Conservation (phyloP, 2,329 filamentous ascomycete species). For the Alternaria sp. region DNA sequence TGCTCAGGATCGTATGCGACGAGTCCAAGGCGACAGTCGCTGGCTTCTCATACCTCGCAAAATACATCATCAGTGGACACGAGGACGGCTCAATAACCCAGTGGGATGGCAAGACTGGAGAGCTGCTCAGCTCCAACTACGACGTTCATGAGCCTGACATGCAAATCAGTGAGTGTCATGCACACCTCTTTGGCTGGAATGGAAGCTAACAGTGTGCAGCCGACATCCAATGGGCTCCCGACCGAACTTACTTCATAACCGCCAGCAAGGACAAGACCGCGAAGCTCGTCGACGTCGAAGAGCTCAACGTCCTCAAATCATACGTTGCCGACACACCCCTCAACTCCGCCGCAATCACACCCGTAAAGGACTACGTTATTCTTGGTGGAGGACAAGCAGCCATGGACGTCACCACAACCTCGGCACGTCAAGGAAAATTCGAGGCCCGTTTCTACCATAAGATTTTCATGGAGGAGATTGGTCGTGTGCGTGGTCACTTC, state of each 20-base stretch:
- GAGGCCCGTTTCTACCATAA: conserved; percentile 99
- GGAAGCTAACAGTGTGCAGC: conserved; percentile 73
- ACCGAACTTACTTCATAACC: conserved; percentile 98
- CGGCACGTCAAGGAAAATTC: conserved; percentile 95
- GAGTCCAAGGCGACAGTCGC: conserved; percentile 96
- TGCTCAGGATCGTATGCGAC: conserved; percentile 84
- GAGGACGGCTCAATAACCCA: conserved; percentile 92
- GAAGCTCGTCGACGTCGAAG: conserved; percentile 85
- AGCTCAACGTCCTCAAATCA: conserved; percentile 91
- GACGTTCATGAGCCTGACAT: conserved; percentile 86
- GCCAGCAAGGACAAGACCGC: conserved; percentile 97
- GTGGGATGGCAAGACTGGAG: conserved; percentile 91
- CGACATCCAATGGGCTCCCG: conserved; percentile 91
- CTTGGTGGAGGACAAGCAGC: conserved; percentile 97
- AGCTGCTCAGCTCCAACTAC: conserved; percentile 77
- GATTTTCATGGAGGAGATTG: conserved; percentile 98
- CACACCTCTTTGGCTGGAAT: background rate
- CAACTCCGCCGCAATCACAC: conserved; percentile 92
- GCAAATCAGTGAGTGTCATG: conserved; percentile 63
- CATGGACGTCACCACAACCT: conserved; percentile 97
- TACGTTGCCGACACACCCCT: conserved; percentile 92
- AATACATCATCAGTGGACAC: conserved; percentile 97
- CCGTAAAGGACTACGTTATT: conserved; percentile 97
- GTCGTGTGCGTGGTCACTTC: conserved; percentile 95
- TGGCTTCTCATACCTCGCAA: conserved; percentile 91